These are phyloP conservation scores for Lycium barbarum DNA, from an alignment of 257 asterid genomes.

Conservation along the genomic window DNA sequence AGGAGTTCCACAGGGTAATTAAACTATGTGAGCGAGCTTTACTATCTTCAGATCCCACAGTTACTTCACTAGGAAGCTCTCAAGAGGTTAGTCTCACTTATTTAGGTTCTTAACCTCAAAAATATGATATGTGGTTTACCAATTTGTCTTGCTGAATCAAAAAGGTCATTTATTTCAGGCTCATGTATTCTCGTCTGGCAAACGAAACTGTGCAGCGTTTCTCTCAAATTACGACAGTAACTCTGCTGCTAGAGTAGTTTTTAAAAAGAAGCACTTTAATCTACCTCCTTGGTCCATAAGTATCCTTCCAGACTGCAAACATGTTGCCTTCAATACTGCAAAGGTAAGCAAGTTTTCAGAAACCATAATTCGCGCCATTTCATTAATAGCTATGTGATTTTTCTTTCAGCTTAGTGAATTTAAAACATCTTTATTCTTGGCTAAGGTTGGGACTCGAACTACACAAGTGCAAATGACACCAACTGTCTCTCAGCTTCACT, in stretches of 20 bases:
- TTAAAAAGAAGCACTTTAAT: slow-evolving; percentile 53
- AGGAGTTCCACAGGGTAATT: slow-evolving; percentile 71
- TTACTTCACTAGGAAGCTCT: slow-evolving; percentile 53
- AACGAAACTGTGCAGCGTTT: slow-evolving; percentile 67
- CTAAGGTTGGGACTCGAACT: slow-evolving; percentile 57
- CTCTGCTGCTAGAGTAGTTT: slow-evolving; percentile 52
- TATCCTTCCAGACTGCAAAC: slow-evolving; percentile 72
- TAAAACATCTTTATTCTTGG: slow-evolving; percentile 13
- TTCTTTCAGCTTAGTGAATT: not conserved
- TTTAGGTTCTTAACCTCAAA: not conserved
- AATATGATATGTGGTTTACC: not conserved
- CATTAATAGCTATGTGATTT: not conserved
- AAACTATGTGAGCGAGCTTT: slow-evolving; percentile 64
- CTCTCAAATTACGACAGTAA: slow-evolving; percentile 59
- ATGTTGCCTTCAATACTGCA: slow-evolving; percentile 70
- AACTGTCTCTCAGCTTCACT: slow-evolving; percentile 42
- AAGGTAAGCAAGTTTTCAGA: slow-evolving; percentile 41
- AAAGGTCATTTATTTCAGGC: slow-evolving; percentile 47
- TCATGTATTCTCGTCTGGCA: slow-evolving; percentile 48
- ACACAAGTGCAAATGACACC: slow-evolving; percentile 50
- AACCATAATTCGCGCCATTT: not conserved
- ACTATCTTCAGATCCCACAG: slow-evolving; percentile 55
- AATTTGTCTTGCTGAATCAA: not conserved
- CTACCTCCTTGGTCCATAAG: slow-evolving; percentile 84
- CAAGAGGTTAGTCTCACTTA: slow-evolving; percentile 49